A percentile compares a stretch with the other conserved stretches of the same genome.
These are phyloP conservation scores for Veloporphyrellus conicus DNA, from an alignment of 1,284 basidiomycete species.

Conservation along the genomic window DNA sequence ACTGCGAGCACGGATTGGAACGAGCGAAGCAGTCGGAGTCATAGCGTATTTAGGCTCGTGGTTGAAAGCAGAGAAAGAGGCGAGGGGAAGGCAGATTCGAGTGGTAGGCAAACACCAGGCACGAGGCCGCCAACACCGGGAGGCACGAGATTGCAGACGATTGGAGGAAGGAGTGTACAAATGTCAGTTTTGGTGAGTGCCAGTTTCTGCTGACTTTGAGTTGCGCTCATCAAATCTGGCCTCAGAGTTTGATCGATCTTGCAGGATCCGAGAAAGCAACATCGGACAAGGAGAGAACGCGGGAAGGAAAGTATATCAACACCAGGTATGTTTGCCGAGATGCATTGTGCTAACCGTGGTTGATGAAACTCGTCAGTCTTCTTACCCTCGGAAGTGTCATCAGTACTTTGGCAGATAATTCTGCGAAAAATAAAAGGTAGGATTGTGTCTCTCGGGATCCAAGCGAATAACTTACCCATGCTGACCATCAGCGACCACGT, in stretches of 20 bases:
- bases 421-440: slow-evolving; percentile 71
- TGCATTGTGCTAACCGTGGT: not conserved
- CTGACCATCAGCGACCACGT: slow-evolving; percentile 66
- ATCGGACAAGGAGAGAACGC: slow-evolving; percentile 85
- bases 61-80: slow-evolving; percentile 75
- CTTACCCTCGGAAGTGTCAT: slow-evolving; percentile 89
- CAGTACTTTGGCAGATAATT: slow-evolving; percentile 81
- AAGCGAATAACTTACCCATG: slow-evolving; percentile 1
- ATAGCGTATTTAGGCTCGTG: slow-evolving; percentile 89
- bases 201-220: slow-evolving; percentile 10
- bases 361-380: slow-evolving; percentile 46
- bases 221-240: slow-evolving; percentile 11
- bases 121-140: slow-evolving; percentile 59
- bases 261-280: slow-evolving; percentile 96
- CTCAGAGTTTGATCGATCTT: slow-evolving; percentile 85
- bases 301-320: slow-evolving; percentile 93
- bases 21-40: slow-evolving; percentile 86
- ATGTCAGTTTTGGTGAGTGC: slow-evolving; percentile 72
- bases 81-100: slow-evolving; percentile 39
- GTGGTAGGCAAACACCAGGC: slow-evolving; percentile 55
- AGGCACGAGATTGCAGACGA: slow-evolving; percentile 63
- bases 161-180: slow-evolving; percentile 70
- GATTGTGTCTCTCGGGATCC: not conserved
- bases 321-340: slow-evolving; percentile 53
- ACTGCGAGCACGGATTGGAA: slow-evolving; percentile 98